These are phyloP conservation scores for Plasmodium sp. DNA, from an alignment of 169 alveolate genomes.

Conservation along the genomic window DNA sequence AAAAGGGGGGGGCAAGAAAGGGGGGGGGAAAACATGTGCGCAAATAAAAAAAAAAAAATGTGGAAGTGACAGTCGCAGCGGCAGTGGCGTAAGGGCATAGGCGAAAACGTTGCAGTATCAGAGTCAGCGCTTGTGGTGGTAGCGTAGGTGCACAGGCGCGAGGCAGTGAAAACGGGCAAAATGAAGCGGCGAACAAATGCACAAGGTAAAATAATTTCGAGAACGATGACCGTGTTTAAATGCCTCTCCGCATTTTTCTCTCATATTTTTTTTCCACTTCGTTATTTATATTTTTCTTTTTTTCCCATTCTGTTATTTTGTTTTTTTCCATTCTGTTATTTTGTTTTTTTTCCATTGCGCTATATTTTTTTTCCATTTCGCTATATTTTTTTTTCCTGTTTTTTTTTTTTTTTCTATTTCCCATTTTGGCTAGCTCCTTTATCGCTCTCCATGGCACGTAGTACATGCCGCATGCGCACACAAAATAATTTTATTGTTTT, in stretches of 20 bases:
- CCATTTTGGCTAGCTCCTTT: neutral
- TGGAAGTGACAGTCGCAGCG: neutral
- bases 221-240: neutral
- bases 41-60: neutral
- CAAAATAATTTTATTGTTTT: neutral
- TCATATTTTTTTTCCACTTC: neutral
- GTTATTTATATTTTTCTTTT: neutral
- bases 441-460: neutral
- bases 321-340: neutral
- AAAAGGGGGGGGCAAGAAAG: neutral
- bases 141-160: neutral
- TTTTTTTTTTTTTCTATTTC: neutral
- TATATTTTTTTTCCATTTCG: neutral
- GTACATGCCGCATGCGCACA: neutral
- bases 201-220: neutral
- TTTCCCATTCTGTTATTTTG: neutral
- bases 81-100: neutral
- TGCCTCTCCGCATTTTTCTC: neutral
- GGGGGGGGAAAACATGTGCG: neutral
- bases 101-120: neutral
- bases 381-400: neutral
- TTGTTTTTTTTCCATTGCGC: neutral
- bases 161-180: neutral
- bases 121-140: neutral
- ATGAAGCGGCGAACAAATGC: neutral